Percentiles rank a stretch among this genome's conserved stretches.
These are phyloP conservation scores for Mortierella claussenii DNA, from an alignment of 192 early-diverging fungal species.

Conservation along the genomic window DNA sequence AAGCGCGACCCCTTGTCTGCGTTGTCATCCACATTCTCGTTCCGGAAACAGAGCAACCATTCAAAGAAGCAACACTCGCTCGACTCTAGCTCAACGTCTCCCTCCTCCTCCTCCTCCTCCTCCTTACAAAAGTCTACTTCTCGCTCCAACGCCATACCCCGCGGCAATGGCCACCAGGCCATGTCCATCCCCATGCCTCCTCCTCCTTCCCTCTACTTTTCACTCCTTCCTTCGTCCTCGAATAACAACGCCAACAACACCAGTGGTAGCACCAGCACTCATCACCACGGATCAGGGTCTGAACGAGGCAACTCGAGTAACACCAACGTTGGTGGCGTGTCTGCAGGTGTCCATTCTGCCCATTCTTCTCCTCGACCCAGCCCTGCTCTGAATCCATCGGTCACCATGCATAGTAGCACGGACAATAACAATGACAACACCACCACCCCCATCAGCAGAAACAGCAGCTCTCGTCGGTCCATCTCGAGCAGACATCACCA, in stretches of 20 bases:
- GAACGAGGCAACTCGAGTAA: no score
- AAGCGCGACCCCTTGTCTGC: not conserved
- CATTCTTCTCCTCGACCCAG: constrained; percentile 12
- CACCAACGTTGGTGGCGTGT: not conserved
- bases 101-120: not conserved
- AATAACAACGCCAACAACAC: not conserved
- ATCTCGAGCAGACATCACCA: no score
- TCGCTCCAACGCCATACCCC: constrained; percentile 19
- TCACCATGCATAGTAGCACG: no score
- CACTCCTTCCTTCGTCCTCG: constrained; percentile 14
- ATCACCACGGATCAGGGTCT: not conserved
- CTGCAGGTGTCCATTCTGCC: constrained; percentile 9
- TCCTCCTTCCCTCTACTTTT: constrained; percentile 26
- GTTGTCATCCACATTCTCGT: not conserved
- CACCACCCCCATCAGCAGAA: not conserved
- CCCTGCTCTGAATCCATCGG: no score
- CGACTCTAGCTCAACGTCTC: constrained; percentile 10
- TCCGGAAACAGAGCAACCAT: not conserved
- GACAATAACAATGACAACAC: constrained; percentile 8
- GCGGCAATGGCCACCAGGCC: constrained; percentile 45
- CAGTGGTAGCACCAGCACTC: not conserved
- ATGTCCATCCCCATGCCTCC: constrained; percentile 49
- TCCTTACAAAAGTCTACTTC: constrained; percentile 2
- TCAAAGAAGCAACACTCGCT: constrained; percentile 14
- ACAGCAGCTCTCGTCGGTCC: not conserved